Evolutionary conservation across 768 basidiomycete genomes (phyloP).

Genomic region (Tulasnella sp.): DNA sequence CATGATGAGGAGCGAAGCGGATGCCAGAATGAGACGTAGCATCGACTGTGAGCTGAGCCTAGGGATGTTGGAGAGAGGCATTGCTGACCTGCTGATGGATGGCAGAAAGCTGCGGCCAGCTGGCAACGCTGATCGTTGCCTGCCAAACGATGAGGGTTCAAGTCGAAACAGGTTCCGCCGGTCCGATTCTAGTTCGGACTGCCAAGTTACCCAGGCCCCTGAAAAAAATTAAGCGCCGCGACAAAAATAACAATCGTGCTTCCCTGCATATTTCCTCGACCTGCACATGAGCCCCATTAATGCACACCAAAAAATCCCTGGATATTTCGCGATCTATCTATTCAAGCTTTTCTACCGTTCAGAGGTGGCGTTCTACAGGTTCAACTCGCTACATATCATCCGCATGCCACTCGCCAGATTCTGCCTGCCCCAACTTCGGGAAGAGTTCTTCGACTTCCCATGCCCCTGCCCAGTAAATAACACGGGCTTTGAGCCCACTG

Average conservation of each 20-base stretch:
- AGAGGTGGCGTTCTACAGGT: too few species aligned
- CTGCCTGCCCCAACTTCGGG: slow-evolving; percentile 19
- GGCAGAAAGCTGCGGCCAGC: background rate
- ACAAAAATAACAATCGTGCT: too few species aligned
- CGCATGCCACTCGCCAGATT: background rate
- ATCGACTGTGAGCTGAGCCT: background rate
- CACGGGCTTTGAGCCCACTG: slow-evolving; percentile 58
- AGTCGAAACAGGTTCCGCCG: too few species aligned
- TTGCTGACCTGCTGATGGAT: background rate
- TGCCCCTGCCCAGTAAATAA: slow-evolving; percentile 85
- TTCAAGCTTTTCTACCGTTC: background rate
- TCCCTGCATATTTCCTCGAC: too few species aligned
- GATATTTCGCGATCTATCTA: background rate
- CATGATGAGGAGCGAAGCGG: background rate
- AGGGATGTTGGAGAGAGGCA: background rate
- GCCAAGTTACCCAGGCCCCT: too few species aligned
- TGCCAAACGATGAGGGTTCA: too few species aligned
- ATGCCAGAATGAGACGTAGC: background rate
- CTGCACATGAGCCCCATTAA: too few species aligned
- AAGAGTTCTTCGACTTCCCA: slow-evolving; percentile 95
- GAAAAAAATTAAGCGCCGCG: too few species aligned
- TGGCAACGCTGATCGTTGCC: too few species aligned
- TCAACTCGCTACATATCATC: background rate
- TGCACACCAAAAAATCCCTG: too few species aligned
- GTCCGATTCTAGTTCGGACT: too few species aligned